Evolutionary conservation across 2,329 filamentous ascomycete genomes (phyloP), one percentile per base, ranked within the genome.

Genomic region (Botrytis squamosa): DNA sequence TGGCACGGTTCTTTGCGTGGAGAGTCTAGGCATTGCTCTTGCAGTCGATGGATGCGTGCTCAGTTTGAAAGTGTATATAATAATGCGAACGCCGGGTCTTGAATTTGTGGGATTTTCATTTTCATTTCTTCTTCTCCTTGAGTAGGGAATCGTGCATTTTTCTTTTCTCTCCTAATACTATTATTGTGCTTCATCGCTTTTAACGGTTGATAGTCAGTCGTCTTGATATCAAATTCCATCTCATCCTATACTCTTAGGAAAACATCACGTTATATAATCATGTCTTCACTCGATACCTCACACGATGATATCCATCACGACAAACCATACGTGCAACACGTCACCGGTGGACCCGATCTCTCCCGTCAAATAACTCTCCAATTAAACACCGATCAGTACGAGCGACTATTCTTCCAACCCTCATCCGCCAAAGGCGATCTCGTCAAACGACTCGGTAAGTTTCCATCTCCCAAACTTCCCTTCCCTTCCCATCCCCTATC

Each of bases 401-500:
- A 76, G 60, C 66, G 74, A 38, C 55, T 76, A 4, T 76, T 76
- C 67, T 76, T 75, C 67, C 75, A 76, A 52, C 74, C 75, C 16
- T 70, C 52, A 16, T 59, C 72, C 25, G 66, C 74, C 8, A 75
- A 75, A 42, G 75, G 72, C n/a, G 74, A 75, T 67, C 67, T 76
- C 9, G 62, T 74, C n/a, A 75, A 75, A 59, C 69, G 72, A 18
- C 70, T 76, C 29, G 75, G 75, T 75, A 74, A 25, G 70, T 55
- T 29, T 29, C n/a, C 52, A 29, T 16, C 2, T 29, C 25, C 5
- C 25, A 20, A 20, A 0, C n/a, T 29, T 7, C 20, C 18, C 2
- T 12, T 29, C 29, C 29, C 29, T 29, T 33, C 33, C 33, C 33
- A 4, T 29, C 25, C 42, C 42, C 49, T 8, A 0, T 8, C 22